Percentiles rank a stretch among this genome's conserved stretches.
phyloP scores from a whole-genome alignment of 2,329 filamentous ascomycete species.

The Fusarium citri region DNA sequence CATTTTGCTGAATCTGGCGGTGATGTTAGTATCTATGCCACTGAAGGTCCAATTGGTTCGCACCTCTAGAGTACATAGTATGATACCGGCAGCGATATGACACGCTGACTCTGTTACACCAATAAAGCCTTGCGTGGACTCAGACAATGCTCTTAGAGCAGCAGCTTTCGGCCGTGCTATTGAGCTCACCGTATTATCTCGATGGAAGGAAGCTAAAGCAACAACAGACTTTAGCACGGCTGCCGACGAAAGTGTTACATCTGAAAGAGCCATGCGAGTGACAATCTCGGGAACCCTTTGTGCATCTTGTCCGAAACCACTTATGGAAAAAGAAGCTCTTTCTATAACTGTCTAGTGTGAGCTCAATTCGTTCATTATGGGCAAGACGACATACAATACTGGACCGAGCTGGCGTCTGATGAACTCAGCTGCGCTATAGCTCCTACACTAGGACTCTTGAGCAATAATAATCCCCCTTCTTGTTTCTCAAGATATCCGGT shows the following conservation, averaged over 20 bases:
- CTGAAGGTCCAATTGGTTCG: rapidly evolving
- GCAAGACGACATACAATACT: constrained; percentile 29
- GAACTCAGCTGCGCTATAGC: constrained; percentile 33
- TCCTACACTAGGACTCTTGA: not conserved
- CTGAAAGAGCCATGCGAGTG: constrained; percentile 33
- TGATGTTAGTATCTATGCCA: rapidly evolving
- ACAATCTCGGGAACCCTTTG: constrained; percentile 14
- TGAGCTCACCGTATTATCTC: rapidly evolving
- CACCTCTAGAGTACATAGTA: constrained; percentile 35
- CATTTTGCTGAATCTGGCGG: constrained; percentile 28
- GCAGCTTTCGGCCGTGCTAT: constrained; percentile 11
- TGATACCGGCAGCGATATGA: constrained; percentile 38
- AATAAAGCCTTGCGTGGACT: not conserved
- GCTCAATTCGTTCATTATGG: rapidly evolving
- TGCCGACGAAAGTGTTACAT: not conserved
- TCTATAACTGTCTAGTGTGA: constrained; percentile 22
- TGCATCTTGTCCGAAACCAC: constrained; percentile 26
- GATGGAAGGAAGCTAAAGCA: constrained; percentile 33
- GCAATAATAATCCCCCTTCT: not conserved
- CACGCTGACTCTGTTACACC: constrained; percentile 9
- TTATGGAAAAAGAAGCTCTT: constrained; percentile 28
- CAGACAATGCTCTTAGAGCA: constrained; percentile 23
- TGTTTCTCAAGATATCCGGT: rapidly evolving
- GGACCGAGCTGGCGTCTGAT: constrained; percentile 12
- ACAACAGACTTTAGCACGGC: constrained; percentile 30